phyloP scores from a whole-genome alignment of 129 eudicot genomes.

The Saussurea involucrata region DNA sequence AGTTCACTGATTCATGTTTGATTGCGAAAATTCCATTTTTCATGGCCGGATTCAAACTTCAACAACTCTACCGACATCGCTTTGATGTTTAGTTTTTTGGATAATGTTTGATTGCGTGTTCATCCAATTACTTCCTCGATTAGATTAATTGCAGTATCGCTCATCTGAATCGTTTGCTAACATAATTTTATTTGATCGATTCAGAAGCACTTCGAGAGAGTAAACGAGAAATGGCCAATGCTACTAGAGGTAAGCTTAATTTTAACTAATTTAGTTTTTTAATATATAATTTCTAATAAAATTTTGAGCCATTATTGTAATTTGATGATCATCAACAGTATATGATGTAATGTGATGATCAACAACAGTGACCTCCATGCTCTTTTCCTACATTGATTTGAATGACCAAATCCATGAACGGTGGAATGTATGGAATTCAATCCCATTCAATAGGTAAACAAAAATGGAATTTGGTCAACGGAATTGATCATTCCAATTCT shows the following conservation, averaged over 20 bases:
- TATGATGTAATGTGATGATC: neutral
- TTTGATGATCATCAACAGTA: neutral
- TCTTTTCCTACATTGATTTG: too few species aligned
- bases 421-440: too few species aligned
- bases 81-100: neutral
- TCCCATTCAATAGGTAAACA: too few species aligned
- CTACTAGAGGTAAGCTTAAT: constrained; percentile 71
- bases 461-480: too few species aligned
- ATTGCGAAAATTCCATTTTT: neutral
- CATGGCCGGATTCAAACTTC: neutral
- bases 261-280: neutral
- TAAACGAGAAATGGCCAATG: constrained; percentile 89
- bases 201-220: constrained; percentile 94
- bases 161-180: neutral
- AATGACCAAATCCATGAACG: too few species aligned
- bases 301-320: neutral
- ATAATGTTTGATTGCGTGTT: neutral
- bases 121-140: neutral
- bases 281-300: neutral
- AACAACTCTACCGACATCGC: neutral
- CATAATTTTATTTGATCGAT: constrained; percentile 1
- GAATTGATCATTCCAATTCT: too few species aligned
- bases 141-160: neutral
- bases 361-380: neutral
- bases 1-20: constrained; percentile 5